phyloP scores from a whole-genome alignment of 768 basidiomycete genomes.

The Hortiboletus campestris region DNA sequence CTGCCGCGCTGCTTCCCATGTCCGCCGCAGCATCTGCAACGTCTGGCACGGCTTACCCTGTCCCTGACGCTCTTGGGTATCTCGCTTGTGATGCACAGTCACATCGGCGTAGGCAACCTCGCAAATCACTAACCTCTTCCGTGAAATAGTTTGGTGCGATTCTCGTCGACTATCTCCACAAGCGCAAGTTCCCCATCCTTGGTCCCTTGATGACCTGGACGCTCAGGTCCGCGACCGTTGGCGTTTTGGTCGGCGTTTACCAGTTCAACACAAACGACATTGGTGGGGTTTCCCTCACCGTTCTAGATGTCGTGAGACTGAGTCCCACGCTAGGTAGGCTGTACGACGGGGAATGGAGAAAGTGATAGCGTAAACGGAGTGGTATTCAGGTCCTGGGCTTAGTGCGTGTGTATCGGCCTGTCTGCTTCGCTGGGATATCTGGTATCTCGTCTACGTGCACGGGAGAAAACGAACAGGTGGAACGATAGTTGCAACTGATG shows the following conservation, averaged over 20 bases:
- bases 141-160: constrained; percentile 65
- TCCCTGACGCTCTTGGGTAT: constrained; percentile 89
- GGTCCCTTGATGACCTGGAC: constrained; percentile 73
- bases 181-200: constrained; percentile 87
- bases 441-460: too few species aligned
- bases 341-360: too few species aligned
- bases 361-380: too few species aligned
- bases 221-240: constrained; percentile 74
- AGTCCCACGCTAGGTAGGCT: constrained; percentile 49
- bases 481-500: too few species aligned
- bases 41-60: constrained; percentile 70
- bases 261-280: constrained; percentile 99
- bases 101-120: constrained; percentile 72
- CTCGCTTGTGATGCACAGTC: constrained; percentile 89
- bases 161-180: constrained; percentile 88
- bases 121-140: neutral
- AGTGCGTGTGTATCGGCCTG: too few species aligned
- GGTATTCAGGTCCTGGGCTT: too few species aligned
- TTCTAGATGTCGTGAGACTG: constrained; percentile 2
- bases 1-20: constrained; percentile 84
- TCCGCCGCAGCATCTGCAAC: constrained; percentile 85
- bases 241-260: constrained; percentile 86
- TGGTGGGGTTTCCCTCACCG: constrained; percentile 53
- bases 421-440: too few species aligned
- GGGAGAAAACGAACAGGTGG: too few species aligned